These are phyloP conservation scores for Alternaria alternata DNA, from an alignment of 2,329 filamentous ascomycete species.

Conservation along the genomic window DNA sequence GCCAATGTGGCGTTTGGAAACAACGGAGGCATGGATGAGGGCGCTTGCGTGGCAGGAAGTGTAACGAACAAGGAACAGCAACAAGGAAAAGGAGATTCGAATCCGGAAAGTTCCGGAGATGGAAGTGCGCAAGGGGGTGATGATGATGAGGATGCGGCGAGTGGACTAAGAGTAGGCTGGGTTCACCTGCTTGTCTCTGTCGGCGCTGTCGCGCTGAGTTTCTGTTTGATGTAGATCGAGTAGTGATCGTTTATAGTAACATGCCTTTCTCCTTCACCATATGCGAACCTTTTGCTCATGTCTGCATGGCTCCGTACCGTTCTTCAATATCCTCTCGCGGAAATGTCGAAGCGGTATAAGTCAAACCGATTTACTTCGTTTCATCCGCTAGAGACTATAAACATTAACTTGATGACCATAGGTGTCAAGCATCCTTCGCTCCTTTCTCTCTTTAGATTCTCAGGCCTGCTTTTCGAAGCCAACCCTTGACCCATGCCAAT, in stretches of 20 bases:
- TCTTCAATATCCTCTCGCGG: not conserved
- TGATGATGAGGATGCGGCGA: conserved; percentile 27
- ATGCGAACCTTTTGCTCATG: not conserved
- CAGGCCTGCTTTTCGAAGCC: conserved; percentile 10
- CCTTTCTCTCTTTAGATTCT: not conserved
- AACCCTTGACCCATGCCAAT: conserved; percentile 19
- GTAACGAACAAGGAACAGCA: conserved; percentile 39
- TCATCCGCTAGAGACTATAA: not conserved
- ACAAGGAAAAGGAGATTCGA: conserved; percentile 34
- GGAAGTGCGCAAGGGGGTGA: conserved; percentile 10
- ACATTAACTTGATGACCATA: not conserved
- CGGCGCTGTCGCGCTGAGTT: conserved; percentile 14
- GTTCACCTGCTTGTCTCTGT: conserved; percentile 19
- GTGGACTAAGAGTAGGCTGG: conserved; percentile 24
- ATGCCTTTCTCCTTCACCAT: not conserved
- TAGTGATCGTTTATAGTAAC: no score
- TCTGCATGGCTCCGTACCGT: not conserved
- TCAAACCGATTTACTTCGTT: not conserved
- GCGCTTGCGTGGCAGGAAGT: conserved; percentile 39
- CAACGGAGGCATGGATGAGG: conserved; percentile 37
- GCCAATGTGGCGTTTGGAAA: conserved; percentile 41
- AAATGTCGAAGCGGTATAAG: not conserved
- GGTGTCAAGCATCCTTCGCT: not conserved
- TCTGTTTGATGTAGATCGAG: conserved; percentile 8
- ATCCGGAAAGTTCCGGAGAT: conserved; percentile 22